Percentiles rank a stretch among this genome's conserved stretches.
These are phyloP conservation scores for Carpinus fangiana DNA, from an alignment of 306 rosid species.

Conservation along the genomic window DNA sequence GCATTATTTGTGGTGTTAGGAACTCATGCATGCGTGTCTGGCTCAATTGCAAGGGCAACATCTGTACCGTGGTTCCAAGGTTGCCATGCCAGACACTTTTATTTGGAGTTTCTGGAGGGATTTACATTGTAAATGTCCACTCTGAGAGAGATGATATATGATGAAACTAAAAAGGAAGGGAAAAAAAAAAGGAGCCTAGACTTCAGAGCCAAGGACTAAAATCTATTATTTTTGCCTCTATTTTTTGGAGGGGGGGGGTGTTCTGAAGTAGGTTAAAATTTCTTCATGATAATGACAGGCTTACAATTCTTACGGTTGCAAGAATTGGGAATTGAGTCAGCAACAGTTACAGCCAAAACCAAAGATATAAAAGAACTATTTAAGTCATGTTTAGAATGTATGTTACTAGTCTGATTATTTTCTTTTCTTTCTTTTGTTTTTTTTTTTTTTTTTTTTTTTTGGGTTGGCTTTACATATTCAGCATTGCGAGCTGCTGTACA, in stretches of 20 bases:
- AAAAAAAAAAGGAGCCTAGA: too few species aligned
- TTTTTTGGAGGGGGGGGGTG: too few species aligned
- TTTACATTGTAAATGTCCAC: background rate
- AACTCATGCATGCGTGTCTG: slow-evolving; percentile 6
- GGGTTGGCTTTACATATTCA: slow-evolving; percentile 37
- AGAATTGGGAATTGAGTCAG: background rate
- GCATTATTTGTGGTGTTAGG: slow-evolving; percentile 7
- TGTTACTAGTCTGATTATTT: slow-evolving; percentile 19
- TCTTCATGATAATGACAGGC: background rate
- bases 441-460: background rate
- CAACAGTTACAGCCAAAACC: background rate
- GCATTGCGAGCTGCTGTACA: slow-evolving; percentile 93
- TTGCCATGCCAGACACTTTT: background rate
- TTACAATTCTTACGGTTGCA: background rate
- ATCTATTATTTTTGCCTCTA: background rate
- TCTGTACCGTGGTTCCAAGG: background rate
- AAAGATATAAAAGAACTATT: background rate
- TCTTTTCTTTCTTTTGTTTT: background rate
- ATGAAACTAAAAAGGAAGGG: too few species aligned
- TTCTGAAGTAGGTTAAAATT: background rate
- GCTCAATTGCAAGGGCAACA: slow-evolving; percentile 1
- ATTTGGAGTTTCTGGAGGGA: background rate
- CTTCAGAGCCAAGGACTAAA: background rate
- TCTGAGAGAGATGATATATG: background rate
- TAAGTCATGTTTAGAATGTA: background rate